These are phyloP conservation scores for Trichosanthes cucumerina DNA, from an alignment of 306 rosid species.

Conservation along the genomic window DNA sequence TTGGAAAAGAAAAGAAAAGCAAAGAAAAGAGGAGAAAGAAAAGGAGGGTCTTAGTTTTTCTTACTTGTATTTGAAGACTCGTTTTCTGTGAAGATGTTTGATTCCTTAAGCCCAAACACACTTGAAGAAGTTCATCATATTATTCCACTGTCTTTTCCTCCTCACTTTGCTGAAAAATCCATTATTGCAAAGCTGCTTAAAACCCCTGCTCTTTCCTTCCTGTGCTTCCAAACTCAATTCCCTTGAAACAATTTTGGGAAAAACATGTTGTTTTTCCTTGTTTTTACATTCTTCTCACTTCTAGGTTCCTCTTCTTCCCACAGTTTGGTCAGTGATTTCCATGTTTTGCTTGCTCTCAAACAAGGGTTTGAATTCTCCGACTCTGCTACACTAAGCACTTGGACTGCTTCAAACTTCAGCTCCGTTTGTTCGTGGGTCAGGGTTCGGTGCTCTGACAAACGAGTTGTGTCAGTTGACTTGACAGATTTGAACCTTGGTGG, in stretches of 20 bases:
- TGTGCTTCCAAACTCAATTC: slow-evolving; percentile 40
- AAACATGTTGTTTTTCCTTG: slow-evolving; percentile 45
- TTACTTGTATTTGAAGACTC: slow-evolving; percentile 75
- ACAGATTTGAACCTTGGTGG: slow-evolving; percentile 50
- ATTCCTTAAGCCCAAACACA: slow-evolving; percentile 45
- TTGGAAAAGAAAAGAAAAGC: slow-evolving; percentile 34
- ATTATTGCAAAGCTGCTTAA: slow-evolving; percentile 29
- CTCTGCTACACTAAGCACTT: slow-evolving; percentile 38
- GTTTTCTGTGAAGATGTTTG: slow-evolving; percentile 55
- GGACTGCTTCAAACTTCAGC: slow-evolving; percentile 37
- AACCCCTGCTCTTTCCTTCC: slow-evolving; percentile 32
- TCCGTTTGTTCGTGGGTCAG: slow-evolving; percentile 72
- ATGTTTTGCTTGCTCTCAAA: slow-evolving; percentile 41
- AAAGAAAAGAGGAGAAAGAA: slow-evolving; percentile 23
- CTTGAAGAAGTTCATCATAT: slow-evolving; percentile 49
- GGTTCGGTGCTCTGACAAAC: slow-evolving; percentile 41
- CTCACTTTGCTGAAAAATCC: slow-evolving; percentile 30
- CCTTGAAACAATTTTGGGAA: slow-evolving; percentile 22
- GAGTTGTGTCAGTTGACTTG: slow-evolving; percentile 55
- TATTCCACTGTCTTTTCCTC: slow-evolving; percentile 40
- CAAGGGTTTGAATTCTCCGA: slow-evolving; percentile 48
- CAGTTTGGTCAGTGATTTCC: slow-evolving; percentile 53
- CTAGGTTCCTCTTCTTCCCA: slow-evolving; percentile 39
- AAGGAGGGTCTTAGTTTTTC: slow-evolving; percentile 38
- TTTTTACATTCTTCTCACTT: slow-evolving; percentile 41